A percentile compares a stretch with the other conserved stretches of the same genome.
phyloP scores from a whole-genome alignment of 2,329 filamentous ascomycete species.

The Fusarium praegraminearum region DNA sequence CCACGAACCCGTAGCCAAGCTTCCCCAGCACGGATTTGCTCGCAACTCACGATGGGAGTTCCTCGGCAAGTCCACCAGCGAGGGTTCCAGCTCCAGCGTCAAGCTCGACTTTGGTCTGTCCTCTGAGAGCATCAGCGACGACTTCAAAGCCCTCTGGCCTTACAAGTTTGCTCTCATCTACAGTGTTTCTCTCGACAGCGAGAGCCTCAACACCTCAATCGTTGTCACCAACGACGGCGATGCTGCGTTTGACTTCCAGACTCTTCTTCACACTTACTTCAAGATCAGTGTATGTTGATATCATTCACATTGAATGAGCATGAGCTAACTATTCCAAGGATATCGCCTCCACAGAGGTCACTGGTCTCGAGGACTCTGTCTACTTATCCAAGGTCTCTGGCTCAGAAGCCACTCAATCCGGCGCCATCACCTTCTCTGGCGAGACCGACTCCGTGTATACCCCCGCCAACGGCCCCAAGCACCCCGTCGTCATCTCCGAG shows the following conservation, averaged over 20 bases:
- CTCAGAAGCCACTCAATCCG: conserved; percentile 73
- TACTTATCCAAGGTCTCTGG: conserved; percentile 88
- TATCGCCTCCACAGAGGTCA: conserved; percentile 77
- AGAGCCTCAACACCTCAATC: conserved; percentile 81
- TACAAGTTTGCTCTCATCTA: conserved; percentile 92
- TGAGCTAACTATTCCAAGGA: conserved; percentile 66
- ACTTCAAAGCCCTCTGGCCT: conserved; percentile 80
- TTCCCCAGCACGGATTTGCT: conserved; percentile 96
- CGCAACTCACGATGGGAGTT: conserved; percentile 93
- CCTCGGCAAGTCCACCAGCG: conserved; percentile 79
- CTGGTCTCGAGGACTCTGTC: conserved; percentile 78
- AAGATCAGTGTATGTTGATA: conserved; percentile 73
- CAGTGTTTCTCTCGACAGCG: conserved; percentile 84
- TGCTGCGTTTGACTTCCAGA: conserved; percentile 88
- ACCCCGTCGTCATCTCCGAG: conserved; percentile 71
- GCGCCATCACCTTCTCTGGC: conserved; percentile 74
- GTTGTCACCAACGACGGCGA: conserved; percentile 90
- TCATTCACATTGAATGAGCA: not conserved
- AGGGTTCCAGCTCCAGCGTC: conserved; percentile 72
- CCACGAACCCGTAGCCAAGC: conserved; percentile 79
- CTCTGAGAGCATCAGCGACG: conserved; percentile 75
- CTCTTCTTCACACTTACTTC: conserved; percentile 92
- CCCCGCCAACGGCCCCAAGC: conserved; percentile 70
- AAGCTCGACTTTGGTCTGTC: conserved; percentile 97
- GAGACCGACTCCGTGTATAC: conserved; percentile 93